These are phyloP conservation scores for Aurinia saxatilis DNA, from an alignment of 345 rosid species.

Conservation along the genomic window DNA sequence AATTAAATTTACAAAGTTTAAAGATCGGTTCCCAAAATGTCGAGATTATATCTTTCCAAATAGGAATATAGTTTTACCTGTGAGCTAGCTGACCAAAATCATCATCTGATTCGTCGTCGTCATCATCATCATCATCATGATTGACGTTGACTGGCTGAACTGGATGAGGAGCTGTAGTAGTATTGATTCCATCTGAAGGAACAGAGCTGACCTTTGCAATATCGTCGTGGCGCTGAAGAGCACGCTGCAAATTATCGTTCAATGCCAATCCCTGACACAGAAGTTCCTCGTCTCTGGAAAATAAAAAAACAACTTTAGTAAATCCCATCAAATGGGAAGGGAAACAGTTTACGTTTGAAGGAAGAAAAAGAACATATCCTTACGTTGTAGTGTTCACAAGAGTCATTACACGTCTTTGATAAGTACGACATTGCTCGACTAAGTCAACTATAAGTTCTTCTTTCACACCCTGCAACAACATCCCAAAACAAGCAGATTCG, in stretches of 20 bases:
- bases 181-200: constrained; percentile 34
- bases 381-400: constrained; percentile 68
- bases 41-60: neutral
- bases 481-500: neutral
- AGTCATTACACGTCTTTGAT: constrained; percentile 68
- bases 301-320: neutral
- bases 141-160: constrained; percentile 32
- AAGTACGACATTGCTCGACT: constrained; percentile 80
- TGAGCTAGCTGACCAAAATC: constrained; percentile 69
- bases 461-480: constrained; percentile 56
- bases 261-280: constrained; percentile 76
- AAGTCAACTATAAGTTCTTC: constrained; percentile 85
- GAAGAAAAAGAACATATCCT: constrained; percentile 20
- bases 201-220: constrained; percentile 42
- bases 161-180: constrained; percentile 37
- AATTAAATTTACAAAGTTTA: constrained; percentile 14
- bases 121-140: constrained; percentile 33
- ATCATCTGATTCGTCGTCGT: constrained; percentile 81
- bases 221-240: constrained; percentile 67
- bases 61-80: constrained; percentile 39
- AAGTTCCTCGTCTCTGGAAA: constrained; percentile 71
- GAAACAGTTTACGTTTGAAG: neutral
- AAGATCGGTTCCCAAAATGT: neutral
- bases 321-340: neutral
- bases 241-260: constrained; percentile 85